Conservation (phyloP, 1,139 yeast genomes). For the Nakaseomyces nivariensis region DNA sequence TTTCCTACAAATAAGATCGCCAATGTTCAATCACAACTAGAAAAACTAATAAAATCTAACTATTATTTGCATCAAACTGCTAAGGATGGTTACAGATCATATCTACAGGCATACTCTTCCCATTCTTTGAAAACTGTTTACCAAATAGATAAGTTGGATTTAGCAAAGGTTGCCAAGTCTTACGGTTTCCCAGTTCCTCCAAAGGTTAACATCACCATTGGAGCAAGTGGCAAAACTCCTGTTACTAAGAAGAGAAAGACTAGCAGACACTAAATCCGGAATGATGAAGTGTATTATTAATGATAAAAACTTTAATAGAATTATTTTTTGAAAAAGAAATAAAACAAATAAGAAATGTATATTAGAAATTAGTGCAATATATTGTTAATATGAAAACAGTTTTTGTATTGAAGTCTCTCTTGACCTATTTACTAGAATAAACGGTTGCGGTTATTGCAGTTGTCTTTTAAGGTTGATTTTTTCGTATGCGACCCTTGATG, state of each 20-base stretch:
- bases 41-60: slow-evolving; percentile 82
- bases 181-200: slow-evolving; percentile 96
- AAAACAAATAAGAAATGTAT: slow-evolving; percentile 5
- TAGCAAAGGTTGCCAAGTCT: slow-evolving; percentile 88
- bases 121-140: slow-evolving; percentile 93
- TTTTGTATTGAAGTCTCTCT: not conserved
- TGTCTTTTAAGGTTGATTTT: not conserved
- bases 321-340: slow-evolving; percentile 3
- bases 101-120: slow-evolving; percentile 92
- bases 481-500: slow-evolving; percentile 38
- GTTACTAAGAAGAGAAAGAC: slow-evolving; percentile 24
- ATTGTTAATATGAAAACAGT: not conserved
- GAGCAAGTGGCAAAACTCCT: slow-evolving; percentile 70
- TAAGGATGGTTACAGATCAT: slow-evolving; percentile 93
- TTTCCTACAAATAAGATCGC: slow-evolving; percentile 91
- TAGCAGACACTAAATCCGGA: slow-evolving; percentile 8
- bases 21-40: slow-evolving; percentile 87
- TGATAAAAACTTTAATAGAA: slow-evolving; percentile 4
- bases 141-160: slow-evolving; percentile 87
- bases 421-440: too few species aligned
- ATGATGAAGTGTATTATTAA: not conserved
- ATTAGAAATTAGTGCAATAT: slow-evolving; percentile 3
- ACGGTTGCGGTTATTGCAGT: too few species aligned
- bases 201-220: slow-evolving; percentile 90
- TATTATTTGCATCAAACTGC: slow-evolving; percentile 94